Evolutionary conservation across 345 rosid species (phyloP).

Genomic region (Theobroma cacao): DNA sequence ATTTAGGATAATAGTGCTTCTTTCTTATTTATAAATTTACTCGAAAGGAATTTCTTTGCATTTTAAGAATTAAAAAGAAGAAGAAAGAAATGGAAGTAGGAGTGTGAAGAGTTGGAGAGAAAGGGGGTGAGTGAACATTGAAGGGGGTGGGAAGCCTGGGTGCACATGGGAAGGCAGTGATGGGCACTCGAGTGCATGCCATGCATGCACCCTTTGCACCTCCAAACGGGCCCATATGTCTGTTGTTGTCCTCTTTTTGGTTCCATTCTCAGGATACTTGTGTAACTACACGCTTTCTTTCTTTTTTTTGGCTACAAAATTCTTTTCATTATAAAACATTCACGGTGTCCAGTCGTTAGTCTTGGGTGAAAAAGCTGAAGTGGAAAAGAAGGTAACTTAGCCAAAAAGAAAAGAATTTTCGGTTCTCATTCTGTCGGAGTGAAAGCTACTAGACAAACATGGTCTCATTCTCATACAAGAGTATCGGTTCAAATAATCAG

Average conservation of each 20-base stretch:
- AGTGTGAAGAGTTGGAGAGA: background rate
- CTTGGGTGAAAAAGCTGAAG: background rate
- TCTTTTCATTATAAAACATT: background rate
- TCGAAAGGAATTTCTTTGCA: too few species aligned
- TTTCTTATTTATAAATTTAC: too few species aligned
- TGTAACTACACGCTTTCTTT: background rate
- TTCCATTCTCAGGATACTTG: background rate
- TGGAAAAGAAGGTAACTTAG: background rate
- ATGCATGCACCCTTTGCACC: slow-evolving; percentile 41
- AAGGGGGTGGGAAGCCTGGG: slow-evolving; percentile 12
- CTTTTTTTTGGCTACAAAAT: slow-evolving; percentile 9
- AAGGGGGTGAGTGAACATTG: background rate
- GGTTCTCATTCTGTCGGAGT: background rate
- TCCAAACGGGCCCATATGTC: slow-evolving; percentile 36
- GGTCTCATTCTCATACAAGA: background rate
- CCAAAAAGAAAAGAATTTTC: slow-evolving; percentile 9
- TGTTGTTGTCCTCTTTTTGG: slow-evolving; percentile 15
- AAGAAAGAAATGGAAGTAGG: too few species aligned
- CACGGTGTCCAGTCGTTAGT: background rate
- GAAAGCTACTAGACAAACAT: background rate
- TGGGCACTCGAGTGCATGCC: slow-evolving; percentile 53
- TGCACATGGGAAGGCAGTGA: slow-evolving; percentile 69
- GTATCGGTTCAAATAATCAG: background rate
- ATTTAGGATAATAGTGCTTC: too few species aligned
- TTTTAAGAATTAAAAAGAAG: too few species aligned